Evolutionary conservation across 192 early-diverging fungal species (phyloP), one percentile per base, ranked within the genome.

Genomic region (Entomortierella lignicola): DNA sequence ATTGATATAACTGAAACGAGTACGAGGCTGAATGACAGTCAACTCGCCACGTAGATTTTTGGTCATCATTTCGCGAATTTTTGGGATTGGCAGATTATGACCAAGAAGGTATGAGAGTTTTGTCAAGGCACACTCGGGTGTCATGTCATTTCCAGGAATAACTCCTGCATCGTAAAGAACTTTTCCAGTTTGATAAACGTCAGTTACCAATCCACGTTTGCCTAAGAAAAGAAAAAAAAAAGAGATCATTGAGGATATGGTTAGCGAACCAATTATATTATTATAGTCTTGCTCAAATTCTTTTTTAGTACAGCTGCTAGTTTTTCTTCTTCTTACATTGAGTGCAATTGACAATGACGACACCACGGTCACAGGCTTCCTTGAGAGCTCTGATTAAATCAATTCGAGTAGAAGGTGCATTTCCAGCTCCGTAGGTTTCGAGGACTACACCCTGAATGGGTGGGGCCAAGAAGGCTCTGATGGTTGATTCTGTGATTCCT

Each of bases 361-460:
- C 94, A 12, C 98, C 98, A 21, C 95, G 91, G 54, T 92, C 93
- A 81, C 92, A 91, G 10, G 97, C 98, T 47, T 96, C 93, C 37
- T 88, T 83, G 8, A 99, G 82, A 2, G 93, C 93, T 23, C 81
- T 83, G n/a, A 99, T 81, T 55, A 98, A 85, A 59, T 96, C 96
- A 2, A 91, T 85, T 0, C 95, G 90, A 52, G 95, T 92, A 71
- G 92, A 92, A 2, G 98, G 98, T 0, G 96, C 97, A 72, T 99
- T 99, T 8, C 98, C 98, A 29, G 94, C 94, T 7, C 98, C 98
- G 71, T 95, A 99, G 1, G 97, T 97, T 74, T 99, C 97, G 11
- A 99, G 82, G 11, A 99, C 94, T 5, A 98, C 91, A 11, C 98
- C 98, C 29, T 88, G 89, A 17, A 97, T 92, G 0, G 95, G 93